These are phyloP conservation scores for Hypholoma sublateritium DNA, from an alignment of 768 basidiomycete species.

Conservation along the genomic window DNA sequence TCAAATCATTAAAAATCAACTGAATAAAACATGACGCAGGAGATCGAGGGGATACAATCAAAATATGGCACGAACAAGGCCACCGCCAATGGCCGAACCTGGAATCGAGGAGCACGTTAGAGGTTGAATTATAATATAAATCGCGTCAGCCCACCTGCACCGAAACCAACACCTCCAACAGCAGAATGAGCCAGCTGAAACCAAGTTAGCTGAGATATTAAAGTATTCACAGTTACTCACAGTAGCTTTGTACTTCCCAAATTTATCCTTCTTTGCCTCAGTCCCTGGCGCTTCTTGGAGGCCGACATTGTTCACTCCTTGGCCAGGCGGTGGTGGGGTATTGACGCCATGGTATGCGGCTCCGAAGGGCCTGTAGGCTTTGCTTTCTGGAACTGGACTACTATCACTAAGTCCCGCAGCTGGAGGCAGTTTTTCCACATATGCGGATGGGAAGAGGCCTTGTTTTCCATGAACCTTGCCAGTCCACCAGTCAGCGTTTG, in stretches of 20 bases:
- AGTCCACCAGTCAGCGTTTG: constrained; percentile 87
- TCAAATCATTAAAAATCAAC: no score
- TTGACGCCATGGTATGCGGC: constrained; percentile 41
- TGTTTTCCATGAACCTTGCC: constrained; percentile 62
- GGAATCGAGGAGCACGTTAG: neutral
- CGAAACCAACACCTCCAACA: constrained; percentile 74
- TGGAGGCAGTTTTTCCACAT: constrained; percentile 55
- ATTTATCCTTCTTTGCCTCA: constrained; percentile 59
- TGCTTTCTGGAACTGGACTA: constrained; percentile 22
- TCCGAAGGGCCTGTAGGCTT: constrained; percentile 43
- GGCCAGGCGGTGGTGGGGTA: constrained; percentile 35
- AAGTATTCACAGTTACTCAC: constrained; percentile 33
- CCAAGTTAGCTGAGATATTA: neutral
- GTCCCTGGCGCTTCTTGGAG: constrained; percentile 42
- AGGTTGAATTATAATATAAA: neutral
- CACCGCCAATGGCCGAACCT: constrained; percentile 21
- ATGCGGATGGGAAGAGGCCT: constrained; percentile 77
- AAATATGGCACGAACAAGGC: constrained; percentile 20
- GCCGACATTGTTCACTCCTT: constrained; percentile 39
- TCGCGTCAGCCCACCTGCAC: constrained; percentile 52
- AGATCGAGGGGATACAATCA: constrained; percentile 8
- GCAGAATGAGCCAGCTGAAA: constrained; percentile 57
- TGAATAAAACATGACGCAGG: neutral
- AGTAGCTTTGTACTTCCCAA: constrained; percentile 56
- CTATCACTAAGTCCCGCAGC: constrained; percentile 17